A percentile compares a stretch with the other conserved stretches of the same genome.
Evolutionary conservation across 2,329 filamentous ascomycete species (phyloP).

Genomic region (Cladosporium sp.): DNA sequence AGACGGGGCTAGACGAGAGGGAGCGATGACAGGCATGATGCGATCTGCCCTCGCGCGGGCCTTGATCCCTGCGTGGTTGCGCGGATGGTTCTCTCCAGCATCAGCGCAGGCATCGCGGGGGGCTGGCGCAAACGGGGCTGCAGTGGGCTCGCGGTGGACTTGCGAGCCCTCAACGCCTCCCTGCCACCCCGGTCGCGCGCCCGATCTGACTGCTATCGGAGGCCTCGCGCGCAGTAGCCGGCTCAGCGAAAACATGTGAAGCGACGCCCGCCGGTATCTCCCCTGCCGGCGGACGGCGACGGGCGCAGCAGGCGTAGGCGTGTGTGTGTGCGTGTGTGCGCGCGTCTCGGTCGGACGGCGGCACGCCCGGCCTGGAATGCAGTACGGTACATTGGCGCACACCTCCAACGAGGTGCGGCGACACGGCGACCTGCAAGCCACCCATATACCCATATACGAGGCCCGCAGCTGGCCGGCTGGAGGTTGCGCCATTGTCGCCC

Average conservation of each 20-base stretch:
- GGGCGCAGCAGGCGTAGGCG: too few relatives aligned
- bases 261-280: too few relatives aligned
- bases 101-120: conserved; percentile 3
- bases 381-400: too few relatives aligned
- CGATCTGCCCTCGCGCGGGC: conserved; percentile 1
- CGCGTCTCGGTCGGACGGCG: too few relatives aligned
- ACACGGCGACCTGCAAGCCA: conserved; percentile 4
- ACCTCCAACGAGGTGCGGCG: not conserved
- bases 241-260: too few relatives aligned
- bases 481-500: conserved; percentile 6
- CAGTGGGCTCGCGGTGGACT: not conserved
- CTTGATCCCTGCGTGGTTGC: conserved; percentile 3
- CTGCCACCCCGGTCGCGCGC: too few relatives aligned
- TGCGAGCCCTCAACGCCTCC: too few relatives aligned
- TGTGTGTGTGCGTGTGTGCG: too few relatives aligned
- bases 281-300: too few relatives aligned
- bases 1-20: not conserved
- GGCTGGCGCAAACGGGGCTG: not conserved
- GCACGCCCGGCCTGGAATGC: too few relatives aligned
- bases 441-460: not conserved
- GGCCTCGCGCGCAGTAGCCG: too few relatives aligned
- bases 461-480: conserved; percentile 1
- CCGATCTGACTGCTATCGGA: too few relatives aligned
- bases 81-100: not conserved
- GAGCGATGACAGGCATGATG: conserved; percentile 10